Conservation (phyloP, 768 basidiomycete species). For the Auricularia sp. region DNA sequence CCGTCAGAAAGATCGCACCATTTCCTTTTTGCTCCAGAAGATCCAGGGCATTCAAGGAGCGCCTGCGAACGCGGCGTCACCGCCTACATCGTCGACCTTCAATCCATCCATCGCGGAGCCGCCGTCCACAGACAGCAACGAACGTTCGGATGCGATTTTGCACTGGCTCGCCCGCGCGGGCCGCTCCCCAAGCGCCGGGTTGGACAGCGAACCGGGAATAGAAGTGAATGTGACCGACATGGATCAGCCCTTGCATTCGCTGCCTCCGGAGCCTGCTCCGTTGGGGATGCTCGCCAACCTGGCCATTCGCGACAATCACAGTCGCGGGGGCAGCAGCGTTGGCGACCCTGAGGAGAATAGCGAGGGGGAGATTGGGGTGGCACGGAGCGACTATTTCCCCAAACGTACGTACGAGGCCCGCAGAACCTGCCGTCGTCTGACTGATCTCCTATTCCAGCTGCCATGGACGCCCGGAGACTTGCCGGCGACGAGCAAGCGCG, state of each 20-base stretch:
- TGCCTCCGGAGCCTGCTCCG: conserved; percentile 66
- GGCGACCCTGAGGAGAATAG: conserved; percentile 3
- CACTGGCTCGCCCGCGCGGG: not conserved
- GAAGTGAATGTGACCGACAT: not conserved
- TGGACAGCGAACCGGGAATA: not conserved
- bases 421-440: not conserved
- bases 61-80: not conserved
- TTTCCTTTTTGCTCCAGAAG: conserved; percentile 77
- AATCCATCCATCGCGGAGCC: not conserved
- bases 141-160: not conserved
- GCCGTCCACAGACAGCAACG: not conserved
- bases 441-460: not conserved
- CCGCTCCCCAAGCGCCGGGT: not conserved
- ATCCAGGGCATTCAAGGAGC: conserved; percentile 25
- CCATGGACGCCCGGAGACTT: conserved; percentile 40
- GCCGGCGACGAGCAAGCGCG: conserved; percentile 66
- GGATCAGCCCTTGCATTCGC: conserved; percentile 8
- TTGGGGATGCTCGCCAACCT: conserved; percentile 67
- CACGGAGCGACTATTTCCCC: conserved; percentile 2
- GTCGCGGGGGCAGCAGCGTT: conserved; percentile 11
- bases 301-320: conserved; percentile 47
- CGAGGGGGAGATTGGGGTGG: conserved; percentile 4
- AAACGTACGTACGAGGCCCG: not conserved
- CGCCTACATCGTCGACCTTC: not conserved
- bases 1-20: conserved; percentile 79